Percentiles rank a stretch among this genome's conserved stretches.
phyloP scores from a whole-genome alignment of 106 monocot species.

The Dioscorea zingiberensis region DNA sequence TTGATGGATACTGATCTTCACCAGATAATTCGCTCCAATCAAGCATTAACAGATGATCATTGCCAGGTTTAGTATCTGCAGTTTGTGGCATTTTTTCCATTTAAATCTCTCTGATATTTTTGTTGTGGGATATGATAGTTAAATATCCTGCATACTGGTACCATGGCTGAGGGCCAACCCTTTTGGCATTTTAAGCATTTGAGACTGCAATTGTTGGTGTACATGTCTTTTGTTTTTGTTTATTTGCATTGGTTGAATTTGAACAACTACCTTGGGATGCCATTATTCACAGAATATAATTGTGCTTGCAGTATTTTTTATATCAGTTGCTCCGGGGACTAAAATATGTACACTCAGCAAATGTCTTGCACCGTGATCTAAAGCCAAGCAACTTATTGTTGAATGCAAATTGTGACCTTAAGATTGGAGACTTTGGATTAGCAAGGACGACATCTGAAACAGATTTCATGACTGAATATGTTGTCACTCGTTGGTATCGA shows the following conservation, averaged over 20 bases:
- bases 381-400: slow-evolving; percentile 69
- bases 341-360: slow-evolving; percentile 73
- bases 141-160: too few relatives aligned
- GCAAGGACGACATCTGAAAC: slow-evolving; percentile 78
- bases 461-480: slow-evolving; percentile 78
- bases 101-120: too few relatives aligned
- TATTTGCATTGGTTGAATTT: too few relatives aligned
- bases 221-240: background rate
- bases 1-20: slow-evolving; percentile 86
- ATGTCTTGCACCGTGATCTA: slow-evolving; percentile 72
- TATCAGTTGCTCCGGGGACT: slow-evolving; percentile 67
- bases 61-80: slow-evolving; percentile 37
- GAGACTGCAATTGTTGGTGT: too few relatives aligned
- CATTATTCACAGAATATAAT: background rate
- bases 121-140: too few relatives aligned
- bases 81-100: too few relatives aligned
- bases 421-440: slow-evolving; percentile 70
- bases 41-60: slow-evolving; percentile 63
- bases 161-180: too few relatives aligned
- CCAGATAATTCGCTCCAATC: slow-evolving; percentile 63
- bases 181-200: too few relatives aligned
- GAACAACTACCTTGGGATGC: background rate
- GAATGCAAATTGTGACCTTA: slow-evolving; percentile 80
- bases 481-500: slow-evolving; percentile 73
- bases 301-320: slow-evolving; percentile 53